Evolutionary conservation across 495 filamentous ascomycete species (phyloP), one percentile per base, ranked within the genome.

Genomic region (Aspergillus cavernicola): DNA sequence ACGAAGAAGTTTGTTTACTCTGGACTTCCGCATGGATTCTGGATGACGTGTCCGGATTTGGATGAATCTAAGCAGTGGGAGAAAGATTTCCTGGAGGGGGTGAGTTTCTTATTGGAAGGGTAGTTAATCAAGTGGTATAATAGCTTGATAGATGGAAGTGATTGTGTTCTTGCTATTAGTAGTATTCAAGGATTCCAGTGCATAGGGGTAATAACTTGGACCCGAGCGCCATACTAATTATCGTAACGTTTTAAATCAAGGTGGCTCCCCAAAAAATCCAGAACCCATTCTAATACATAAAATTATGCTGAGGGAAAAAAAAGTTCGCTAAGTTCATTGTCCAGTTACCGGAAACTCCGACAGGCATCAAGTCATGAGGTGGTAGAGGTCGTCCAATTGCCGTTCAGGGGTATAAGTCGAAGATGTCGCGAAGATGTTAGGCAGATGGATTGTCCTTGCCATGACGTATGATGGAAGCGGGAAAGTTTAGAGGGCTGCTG

Each of bases 11-110:
- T 71, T 56, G 11, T 75, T 2, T 77, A 72, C 49, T 66, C 68
- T 40, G 74, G 73, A 1, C 61, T 76, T n/a, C 70, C 69, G 18
- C 71, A 77, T 64, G 65, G 66, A 9, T 74, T 74, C 33, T 74
- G 71, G 74, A 39, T 43, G 16, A 61, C 59, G 1, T 66, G 62
- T 26, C 57, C 52, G 12, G 55, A 59, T 19, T 38, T 61, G 29
- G 50, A 23, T 7, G 51, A 29, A 13, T 45, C 45, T n/a, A 52
- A 50, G 31, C 22, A 20, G 28, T 62, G 55, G 55, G 8, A 44
- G 28, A 36, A 35, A n/a, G 50, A 50, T 53, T 19, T 58, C 12
- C n/a, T 50, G 1, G 42, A 58, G 15, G 43, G 40, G 19, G 20
- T 46, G 19, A 36, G 23, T n/a, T 53, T 46, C 20, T 15, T 47